These are phyloP conservation scores for Atkinsonella hypoxylon DNA, from an alignment of 2,329 filamentous ascomycete species.

Conservation along the genomic window DNA sequence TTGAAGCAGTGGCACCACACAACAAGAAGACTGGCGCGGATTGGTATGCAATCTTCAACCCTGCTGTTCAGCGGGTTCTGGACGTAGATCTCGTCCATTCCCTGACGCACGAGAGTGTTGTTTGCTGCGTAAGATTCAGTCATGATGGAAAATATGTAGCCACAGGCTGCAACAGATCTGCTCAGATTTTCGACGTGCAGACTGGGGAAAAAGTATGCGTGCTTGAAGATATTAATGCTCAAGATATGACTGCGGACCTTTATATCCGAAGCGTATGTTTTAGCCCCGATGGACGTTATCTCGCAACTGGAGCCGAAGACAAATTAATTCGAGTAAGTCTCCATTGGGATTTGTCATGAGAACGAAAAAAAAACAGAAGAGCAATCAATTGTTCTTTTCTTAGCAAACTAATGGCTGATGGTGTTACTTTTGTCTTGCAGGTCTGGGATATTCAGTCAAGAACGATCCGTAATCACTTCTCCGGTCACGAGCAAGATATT, in stretches of 20 bases:
- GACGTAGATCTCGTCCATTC: slow-evolving; percentile 94
- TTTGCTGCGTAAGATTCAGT: slow-evolving; percentile 96
- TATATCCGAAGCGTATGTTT: slow-evolving; percentile 99
- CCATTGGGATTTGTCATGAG: not conserved
- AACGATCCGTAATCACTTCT: slow-evolving; percentile 82
- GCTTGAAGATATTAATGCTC: slow-evolving; percentile 73
- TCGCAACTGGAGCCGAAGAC: slow-evolving; percentile 94
- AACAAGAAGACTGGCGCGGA: slow-evolving; percentile 83
- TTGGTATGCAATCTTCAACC: slow-evolving; percentile 97
- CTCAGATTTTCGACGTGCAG: slow-evolving; percentile 94
- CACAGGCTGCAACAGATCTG: slow-evolving; percentile 94
- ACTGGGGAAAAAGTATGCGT: slow-evolving; percentile 81
- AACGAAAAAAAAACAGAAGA: not conserved
- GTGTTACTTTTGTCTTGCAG: slow-evolving; percentile 26
- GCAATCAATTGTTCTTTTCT: not conserved
- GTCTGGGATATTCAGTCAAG: slow-evolving; percentile 87
- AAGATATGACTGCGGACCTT: slow-evolving; percentile 75
- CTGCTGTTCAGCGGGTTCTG: slow-evolving; percentile 72
- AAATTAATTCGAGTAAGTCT: slow-evolving; percentile 79
- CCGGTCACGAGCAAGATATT: slow-evolving; percentile 97
- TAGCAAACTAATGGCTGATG: too few species aligned
- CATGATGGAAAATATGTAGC: slow-evolving; percentile 91
- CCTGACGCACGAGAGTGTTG: slow-evolving; percentile 85
- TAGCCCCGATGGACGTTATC: slow-evolving; percentile 85
- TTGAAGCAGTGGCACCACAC: slow-evolving; percentile 71